phyloP scores from a whole-genome alignment of 2,329 filamentous ascomycete genomes.

The Pestalotiopsis sp. region DNA sequence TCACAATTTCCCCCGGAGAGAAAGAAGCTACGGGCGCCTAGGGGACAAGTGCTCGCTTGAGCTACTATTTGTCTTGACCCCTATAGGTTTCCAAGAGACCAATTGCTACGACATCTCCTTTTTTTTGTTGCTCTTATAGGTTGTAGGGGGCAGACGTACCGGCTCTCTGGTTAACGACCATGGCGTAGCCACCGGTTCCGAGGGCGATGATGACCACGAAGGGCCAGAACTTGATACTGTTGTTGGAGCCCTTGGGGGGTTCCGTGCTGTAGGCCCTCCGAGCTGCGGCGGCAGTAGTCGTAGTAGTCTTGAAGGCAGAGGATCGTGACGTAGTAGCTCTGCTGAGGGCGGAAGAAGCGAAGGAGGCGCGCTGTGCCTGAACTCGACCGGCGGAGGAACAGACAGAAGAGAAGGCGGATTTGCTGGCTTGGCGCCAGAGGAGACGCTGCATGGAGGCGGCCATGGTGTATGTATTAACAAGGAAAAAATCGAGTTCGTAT shows the following conservation, averaged over 20 bases:
- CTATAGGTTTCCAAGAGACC: not conserved
- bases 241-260: constrained; percentile 35
- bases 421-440: constrained; percentile 21
- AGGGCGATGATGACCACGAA: constrained; percentile 53
- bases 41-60: not conserved
- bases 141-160: constrained; percentile 37
- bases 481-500: not conserved
- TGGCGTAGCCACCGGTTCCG: constrained; percentile 51
- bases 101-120: not conserved
- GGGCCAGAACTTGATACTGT: constrained; percentile 59
- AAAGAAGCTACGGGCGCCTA: not conserved
- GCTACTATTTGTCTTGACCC: not conserved
- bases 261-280: constrained; percentile 44
- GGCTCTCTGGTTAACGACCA: constrained; percentile 51
- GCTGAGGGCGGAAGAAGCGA: constrained; percentile 2
- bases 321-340: constrained; percentile 8
- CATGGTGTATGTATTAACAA: constrained; percentile 19
- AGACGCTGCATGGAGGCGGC: constrained; percentile 23
- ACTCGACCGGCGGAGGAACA: constrained; percentile 4
- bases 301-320: not conserved
- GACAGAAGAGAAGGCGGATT: constrained; percentile 13
- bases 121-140: not conserved
- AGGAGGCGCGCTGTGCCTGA: not conserved
- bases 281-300: constrained; percentile 5
- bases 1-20: not conserved